Percentiles rank a stretch among this genome's conserved stretches.
Conservation (phyloP, 306 rosid genomes). For the Heteromeles arbutifolia region DNA sequence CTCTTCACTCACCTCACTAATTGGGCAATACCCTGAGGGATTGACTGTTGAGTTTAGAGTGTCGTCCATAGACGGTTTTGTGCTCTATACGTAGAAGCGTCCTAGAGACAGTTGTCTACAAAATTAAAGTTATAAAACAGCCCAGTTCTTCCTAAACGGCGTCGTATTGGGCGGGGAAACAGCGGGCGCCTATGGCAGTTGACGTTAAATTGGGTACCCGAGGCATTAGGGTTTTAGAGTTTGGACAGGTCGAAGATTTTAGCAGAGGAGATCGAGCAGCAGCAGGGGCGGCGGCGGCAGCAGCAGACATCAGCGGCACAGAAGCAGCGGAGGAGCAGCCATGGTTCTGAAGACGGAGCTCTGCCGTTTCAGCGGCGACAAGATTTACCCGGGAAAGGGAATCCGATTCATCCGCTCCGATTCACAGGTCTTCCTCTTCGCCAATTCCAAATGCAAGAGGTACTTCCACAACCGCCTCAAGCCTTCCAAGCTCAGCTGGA, state of each 20-base stretch:
- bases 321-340: neutral
- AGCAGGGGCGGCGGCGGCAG: neutral
- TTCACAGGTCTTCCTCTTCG: constrained; percentile 67
- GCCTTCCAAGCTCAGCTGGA: constrained; percentile 52
- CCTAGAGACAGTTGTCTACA: too few relatives aligned
- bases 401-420: constrained; percentile 75
- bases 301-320: neutral
- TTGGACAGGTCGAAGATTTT: neutral
- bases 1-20: too few relatives aligned
- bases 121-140: too few relatives aligned
- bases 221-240: neutral
- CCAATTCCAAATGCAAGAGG: constrained; percentile 49
- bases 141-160: too few relatives aligned
- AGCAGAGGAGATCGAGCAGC: neutral
- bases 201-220: neutral
- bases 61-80: too few relatives aligned
- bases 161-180: too few relatives aligned
- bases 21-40: too few relatives aligned
- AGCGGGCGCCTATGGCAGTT: neutral
- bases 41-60: too few relatives aligned
- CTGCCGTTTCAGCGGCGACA: constrained; percentile 83
- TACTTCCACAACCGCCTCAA: constrained; percentile 48
- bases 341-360: constrained; percentile 64
- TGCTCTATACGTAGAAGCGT: too few relatives aligned
- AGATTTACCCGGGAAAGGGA: constrained; percentile 86